A percentile compares a stretch with the other conserved stretches of the same genome.
Evolutionary conservation across 192 early-diverging fungal species (phyloP).

Genomic region (Hyaloraphidium curvatum): DNA sequence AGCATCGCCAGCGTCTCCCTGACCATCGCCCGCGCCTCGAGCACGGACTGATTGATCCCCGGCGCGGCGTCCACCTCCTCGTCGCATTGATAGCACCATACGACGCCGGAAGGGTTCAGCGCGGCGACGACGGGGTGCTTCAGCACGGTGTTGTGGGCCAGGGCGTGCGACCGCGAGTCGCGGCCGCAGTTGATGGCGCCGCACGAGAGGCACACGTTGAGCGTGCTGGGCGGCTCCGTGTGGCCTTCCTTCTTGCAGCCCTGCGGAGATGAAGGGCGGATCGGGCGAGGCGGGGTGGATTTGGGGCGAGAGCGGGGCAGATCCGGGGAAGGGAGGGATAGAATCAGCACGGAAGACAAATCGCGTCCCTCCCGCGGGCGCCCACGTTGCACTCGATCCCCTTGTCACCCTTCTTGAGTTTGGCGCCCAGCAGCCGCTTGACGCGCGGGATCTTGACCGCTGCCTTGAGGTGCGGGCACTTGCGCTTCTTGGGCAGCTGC

Average conservation of each 20-base stretch:
- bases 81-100: constrained; percentile 18
- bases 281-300: no score
- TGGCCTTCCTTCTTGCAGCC: no score
- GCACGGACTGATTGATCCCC: constrained; percentile 11
- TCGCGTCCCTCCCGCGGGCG: no score
- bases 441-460: not conserved
- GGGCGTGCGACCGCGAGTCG: constrained; percentile 14
- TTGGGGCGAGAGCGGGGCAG: no score
- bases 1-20: not conserved
- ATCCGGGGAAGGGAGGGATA: no score
- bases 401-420: no score
- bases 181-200: constrained; percentile 13
- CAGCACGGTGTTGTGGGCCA: constrained; percentile 7
- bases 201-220: not conserved
- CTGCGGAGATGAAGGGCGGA: no score
- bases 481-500: no score
- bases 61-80: constrained; percentile 10
- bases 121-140: constrained; percentile 2
- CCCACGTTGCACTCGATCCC: no score
- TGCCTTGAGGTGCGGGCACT: not conserved
- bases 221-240: not conserved
- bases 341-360: no score
- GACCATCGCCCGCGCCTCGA: constrained; percentile 14
- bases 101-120: not conserved
- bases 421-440: not conserved